Conservation (phyloP, 441 rosid genomes). For the Populus tomentosa region DNA sequence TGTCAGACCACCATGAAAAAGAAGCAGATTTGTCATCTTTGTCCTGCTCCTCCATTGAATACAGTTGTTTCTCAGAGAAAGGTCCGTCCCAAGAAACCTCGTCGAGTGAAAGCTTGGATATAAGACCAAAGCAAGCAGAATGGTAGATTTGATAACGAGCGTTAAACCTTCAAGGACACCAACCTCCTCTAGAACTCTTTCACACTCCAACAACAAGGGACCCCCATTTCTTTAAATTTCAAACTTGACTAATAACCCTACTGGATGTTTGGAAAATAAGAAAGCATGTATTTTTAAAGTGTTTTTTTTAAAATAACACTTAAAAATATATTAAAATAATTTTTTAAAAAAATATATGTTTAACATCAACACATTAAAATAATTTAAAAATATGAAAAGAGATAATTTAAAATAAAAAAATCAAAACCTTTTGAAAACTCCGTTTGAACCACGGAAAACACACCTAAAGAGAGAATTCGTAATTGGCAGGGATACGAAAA, state of each 20-base stretch:
- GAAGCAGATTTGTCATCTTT: slow-evolving; percentile 5
- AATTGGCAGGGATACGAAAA: background rate
- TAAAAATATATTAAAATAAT: too few relatives aligned
- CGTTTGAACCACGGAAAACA: too few relatives aligned
- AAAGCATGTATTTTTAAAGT: too few relatives aligned
- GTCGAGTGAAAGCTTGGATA: background rate
- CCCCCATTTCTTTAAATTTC: slow-evolving; percentile 6
- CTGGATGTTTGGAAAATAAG: too few relatives aligned
- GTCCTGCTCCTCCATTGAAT: background rate
- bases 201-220: too few relatives aligned
- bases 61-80: background rate
- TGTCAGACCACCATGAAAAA: slow-evolving; percentile 38
- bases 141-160: background rate
- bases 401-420: too few relatives aligned
- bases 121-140: background rate
- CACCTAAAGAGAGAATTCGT: background rate
- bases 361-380: too few relatives aligned
- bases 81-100: background rate
- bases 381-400: too few relatives aligned
- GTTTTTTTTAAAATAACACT: too few relatives aligned
- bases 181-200: background rate
- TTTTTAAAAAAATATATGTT: too few relatives aligned
- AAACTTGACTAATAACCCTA: background rate
- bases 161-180: slow-evolving; percentile 8
- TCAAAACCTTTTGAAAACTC: too few relatives aligned